phyloP scores from a whole-genome alignment of 306 rosid genomes.

The Sophora flavescens region DNA sequence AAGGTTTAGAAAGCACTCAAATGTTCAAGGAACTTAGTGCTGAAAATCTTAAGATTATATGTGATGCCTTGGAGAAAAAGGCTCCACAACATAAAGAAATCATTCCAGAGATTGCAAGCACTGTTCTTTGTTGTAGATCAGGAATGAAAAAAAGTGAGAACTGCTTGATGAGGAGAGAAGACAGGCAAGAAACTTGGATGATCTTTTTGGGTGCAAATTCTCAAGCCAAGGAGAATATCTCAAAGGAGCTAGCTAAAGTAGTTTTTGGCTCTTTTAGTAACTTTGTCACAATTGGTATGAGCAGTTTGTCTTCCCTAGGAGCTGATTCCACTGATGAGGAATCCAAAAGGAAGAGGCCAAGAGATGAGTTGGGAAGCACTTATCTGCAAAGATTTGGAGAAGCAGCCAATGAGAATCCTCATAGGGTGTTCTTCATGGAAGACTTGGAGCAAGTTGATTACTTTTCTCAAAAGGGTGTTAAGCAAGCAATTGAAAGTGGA shows the following conservation, averaged over 20 bases:
- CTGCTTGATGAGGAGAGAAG: constrained; percentile 35
- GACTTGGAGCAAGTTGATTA: constrained; percentile 70
- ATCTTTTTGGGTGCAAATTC: constrained; percentile 60
- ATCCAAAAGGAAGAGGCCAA: constrained; percentile 60
- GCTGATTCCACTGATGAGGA: constrained; percentile 41
- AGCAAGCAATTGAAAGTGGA: constrained; percentile 70
- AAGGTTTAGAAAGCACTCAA: constrained; percentile 59
- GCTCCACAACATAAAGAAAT: constrained; percentile 62
- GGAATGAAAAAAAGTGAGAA: constrained; percentile 51
- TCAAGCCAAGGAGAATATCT: constrained; percentile 68
- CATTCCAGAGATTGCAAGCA: constrained; percentile 61
- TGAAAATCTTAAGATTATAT: constrained; percentile 67
- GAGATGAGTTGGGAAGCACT: constrained; percentile 60
- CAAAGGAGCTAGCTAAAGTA: constrained; percentile 77
- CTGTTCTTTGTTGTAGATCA: constrained; percentile 75
- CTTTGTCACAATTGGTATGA: constrained; percentile 58
- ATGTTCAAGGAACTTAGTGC: constrained; percentile 65
- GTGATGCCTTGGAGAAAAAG: constrained; percentile 70
- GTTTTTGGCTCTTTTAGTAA: constrained; percentile 72
- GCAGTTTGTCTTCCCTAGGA: constrained; percentile 53
- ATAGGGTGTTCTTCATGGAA: constrained; percentile 83
- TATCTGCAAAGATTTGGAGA: constrained; percentile 75
- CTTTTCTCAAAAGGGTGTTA: constrained; percentile 68
- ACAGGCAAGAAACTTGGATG: constrained; percentile 74
- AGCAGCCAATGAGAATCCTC: constrained; percentile 83